These are phyloP conservation scores for Psilocybe cubensis DNA, from an alignment of 768 basidiomycete species.

Conservation along the genomic window DNA sequence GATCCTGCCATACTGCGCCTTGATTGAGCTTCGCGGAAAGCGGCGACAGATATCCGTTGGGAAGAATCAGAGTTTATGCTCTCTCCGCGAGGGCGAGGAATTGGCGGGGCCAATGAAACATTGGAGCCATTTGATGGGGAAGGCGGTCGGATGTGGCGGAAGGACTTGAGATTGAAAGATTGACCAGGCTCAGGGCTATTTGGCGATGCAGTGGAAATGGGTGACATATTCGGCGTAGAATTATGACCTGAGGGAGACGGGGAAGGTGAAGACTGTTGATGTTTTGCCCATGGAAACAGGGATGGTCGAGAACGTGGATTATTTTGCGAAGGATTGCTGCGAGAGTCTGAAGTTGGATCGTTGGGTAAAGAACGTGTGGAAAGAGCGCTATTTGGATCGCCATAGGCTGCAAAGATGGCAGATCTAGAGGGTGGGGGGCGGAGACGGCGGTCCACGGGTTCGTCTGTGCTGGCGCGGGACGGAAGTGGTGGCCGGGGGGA, in stretches of 20 bases:
- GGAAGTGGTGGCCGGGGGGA: constrained; percentile 36
- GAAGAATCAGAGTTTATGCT: constrained; percentile 67
- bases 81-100: constrained; percentile 55
- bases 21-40: constrained; percentile 79
- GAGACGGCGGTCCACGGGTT: constrained; percentile 42
- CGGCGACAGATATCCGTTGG: constrained; percentile 80
- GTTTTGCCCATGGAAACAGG: constrained; percentile 36
- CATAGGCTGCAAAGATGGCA: constrained; percentile 64
- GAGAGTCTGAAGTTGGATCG: constrained; percentile 33
- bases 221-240: constrained; percentile 13
- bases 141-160: constrained; percentile 64
- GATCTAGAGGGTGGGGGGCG: constrained; percentile 67
- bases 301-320: constrained; percentile 31
- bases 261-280: constrained; percentile 30
- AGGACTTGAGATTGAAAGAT: constrained; percentile 77
- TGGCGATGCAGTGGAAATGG: constrained; percentile 12
- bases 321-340: constrained; percentile 34
- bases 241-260: constrained; percentile 24
- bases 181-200: constrained; percentile 20
- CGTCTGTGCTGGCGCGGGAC: constrained; percentile 41
- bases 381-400: constrained; percentile 50
- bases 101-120: constrained; percentile 38
- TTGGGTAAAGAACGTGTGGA: constrained; percentile 71
- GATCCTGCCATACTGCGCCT: constrained; percentile 65
- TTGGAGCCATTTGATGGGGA: constrained; percentile 38